These are phyloP conservation scores for Aphanomyces cochlioides DNA, from an alignment of 352 stramenopile species.

Conservation along the genomic window DNA sequence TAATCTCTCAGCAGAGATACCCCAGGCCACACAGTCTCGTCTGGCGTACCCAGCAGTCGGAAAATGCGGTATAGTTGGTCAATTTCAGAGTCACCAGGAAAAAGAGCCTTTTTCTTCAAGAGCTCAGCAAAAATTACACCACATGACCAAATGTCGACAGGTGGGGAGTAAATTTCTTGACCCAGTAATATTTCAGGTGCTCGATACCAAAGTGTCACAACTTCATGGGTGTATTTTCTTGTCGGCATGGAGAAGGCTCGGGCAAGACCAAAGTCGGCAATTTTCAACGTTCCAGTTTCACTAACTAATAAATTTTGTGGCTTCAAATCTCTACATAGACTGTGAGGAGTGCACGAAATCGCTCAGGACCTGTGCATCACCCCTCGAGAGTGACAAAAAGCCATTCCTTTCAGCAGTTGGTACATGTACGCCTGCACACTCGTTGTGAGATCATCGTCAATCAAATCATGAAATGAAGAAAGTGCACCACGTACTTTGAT, in stretches of 20 bases:
- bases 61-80: conserved; percentile 87
- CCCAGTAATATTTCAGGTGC: conserved; percentile 89
- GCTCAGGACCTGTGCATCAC: conserved; percentile 67
- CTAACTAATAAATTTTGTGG: conserved; percentile 43
- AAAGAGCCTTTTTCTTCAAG: conserved; percentile 81
- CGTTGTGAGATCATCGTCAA: background rate
- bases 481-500: conserved; percentile 47
- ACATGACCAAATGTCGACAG: conserved; percentile 92
- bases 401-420: conserved; percentile 83
- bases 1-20: conserved; percentile 96
- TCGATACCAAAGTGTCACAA: conserved; percentile 90
- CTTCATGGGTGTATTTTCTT: conserved; percentile 87
- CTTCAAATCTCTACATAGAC: conserved; percentile 14
- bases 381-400: conserved; percentile 83
- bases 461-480: background rate
- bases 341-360: background rate
- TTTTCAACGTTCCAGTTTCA: conserved; percentile 52
- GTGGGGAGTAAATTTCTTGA: conserved; percentile 73
- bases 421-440: conserved; percentile 43
- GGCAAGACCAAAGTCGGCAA: conserved; percentile 88
- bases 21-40: conserved; percentile 94
- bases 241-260: conserved; percentile 80
- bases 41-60: conserved; percentile 93
- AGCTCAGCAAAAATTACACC: conserved; percentile 99
- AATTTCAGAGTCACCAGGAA: conserved; percentile 76